Evolutionary conservation across 2,329 filamentous ascomycete species (phyloP), one percentile per base, ranked within the genome.

Genomic region (Aspergillus ochraceoroseus): DNA sequence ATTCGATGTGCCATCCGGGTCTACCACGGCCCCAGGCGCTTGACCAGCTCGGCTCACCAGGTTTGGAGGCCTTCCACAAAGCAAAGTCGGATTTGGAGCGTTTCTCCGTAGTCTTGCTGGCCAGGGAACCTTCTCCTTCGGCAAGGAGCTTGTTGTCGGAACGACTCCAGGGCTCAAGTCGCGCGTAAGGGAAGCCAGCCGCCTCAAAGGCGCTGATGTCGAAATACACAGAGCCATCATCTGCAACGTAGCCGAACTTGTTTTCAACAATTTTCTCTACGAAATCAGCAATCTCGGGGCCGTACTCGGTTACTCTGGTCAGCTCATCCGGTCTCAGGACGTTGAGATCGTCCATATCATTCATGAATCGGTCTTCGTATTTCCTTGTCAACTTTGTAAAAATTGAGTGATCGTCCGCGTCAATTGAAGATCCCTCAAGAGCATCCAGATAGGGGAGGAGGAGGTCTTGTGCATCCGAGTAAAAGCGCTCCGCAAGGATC

Each of bases 1-100:
- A 95, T 69, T 95, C 89, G 57, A 95, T 95, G 59, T 95, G 90
- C 90, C 90, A 96, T 12, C 90, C 90, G 1, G 90, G 90, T 30
- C 90, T 75, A 3, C 89, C 89, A 41, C 81, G 74, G 3, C 90
- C 88, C 89, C 90, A 96, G 3, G 81, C 80, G 53, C 85, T 92
- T 4, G 80, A 74, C 90, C 90, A 96, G 51, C 79, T 85, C 0
- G 90, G 90, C 71, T 96, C 90, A 29, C 90, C 90, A 9, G 86
- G 79, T 67, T 94, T 95, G 1, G 84, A 89, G 38, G 83, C 81
- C 64, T 96, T 96, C 89, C 88, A 95, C 1, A 96, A 71, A 0
- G 88, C 89, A 66, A 96, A 96, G 57, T 96, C 89, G 5, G 84
- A 82, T 1, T 82, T 72, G 15, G 79, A 82, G 38, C 82, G 80